Conservation (phyloP, 2,329 filamentous ascomycete genomes). For the Lasiodiplodia citricola region DNA sequence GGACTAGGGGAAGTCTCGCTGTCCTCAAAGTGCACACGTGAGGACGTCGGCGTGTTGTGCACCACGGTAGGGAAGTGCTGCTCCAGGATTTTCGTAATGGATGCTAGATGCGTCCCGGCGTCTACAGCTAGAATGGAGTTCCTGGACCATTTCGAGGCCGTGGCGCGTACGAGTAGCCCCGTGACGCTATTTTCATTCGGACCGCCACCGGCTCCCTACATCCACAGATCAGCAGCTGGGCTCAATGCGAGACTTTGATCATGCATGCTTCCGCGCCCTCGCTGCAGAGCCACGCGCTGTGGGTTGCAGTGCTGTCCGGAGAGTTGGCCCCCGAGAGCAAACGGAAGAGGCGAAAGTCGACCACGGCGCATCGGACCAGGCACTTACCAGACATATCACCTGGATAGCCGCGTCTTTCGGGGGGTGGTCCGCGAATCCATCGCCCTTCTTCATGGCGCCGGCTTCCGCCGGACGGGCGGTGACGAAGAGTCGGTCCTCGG, state of each 20-base stretch:
- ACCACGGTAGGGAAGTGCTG: slow-evolving; percentile 54
- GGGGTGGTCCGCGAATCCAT: slow-evolving; percentile 41
- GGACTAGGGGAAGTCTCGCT: slow-evolving; percentile 21
- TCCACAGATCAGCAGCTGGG: slow-evolving; percentile 22
- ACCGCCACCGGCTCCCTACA: slow-evolving; percentile 84
- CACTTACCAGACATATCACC: slow-evolving; percentile 55
- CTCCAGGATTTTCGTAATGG: slow-evolving; percentile 81
- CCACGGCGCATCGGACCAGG: slow-evolving; percentile 4
- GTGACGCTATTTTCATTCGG: slow-evolving; percentile 90
- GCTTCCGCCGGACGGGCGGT: slow-evolving; percentile 11
- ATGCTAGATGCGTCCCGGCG: slow-evolving; percentile 85
- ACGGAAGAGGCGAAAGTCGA: neutral
- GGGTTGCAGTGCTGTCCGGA: neutral
- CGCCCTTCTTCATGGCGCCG: slow-evolving; percentile 49
- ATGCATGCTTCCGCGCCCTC: slow-evolving; percentile 15
- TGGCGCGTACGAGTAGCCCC: slow-evolving; percentile 84
- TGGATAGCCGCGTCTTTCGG: slow-evolving; percentile 50
- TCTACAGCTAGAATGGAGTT: slow-evolving; percentile 91
- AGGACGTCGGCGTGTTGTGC: slow-evolving; percentile 12
- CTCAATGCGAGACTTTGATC: slow-evolving; percentile 11
- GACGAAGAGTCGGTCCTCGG: slow-evolving; percentile 14
- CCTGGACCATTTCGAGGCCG: slow-evolving; percentile 77
- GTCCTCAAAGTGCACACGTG: slow-evolving; percentile 20
- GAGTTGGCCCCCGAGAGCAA: neutral
- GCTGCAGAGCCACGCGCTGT: slow-evolving; percentile 4